These are phyloP conservation scores for Curvularia verruculosa DNA, from an alignment of 2,329 filamentous ascomycete species.

Conservation along the genomic window DNA sequence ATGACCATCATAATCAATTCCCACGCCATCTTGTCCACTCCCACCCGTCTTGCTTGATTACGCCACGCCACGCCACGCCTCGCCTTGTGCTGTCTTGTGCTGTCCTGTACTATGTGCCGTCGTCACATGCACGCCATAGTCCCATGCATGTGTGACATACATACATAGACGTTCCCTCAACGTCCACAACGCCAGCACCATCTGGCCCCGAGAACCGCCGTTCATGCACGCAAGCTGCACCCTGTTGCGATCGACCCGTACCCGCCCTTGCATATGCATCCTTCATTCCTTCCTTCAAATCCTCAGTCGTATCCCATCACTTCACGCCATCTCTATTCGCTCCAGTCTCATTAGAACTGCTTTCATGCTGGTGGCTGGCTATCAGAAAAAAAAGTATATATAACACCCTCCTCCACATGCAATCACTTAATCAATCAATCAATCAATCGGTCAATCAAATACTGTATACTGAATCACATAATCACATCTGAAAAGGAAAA, in stretches of 20 bases:
- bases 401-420: slow-evolving; percentile 2
- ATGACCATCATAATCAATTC: no score
- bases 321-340: slow-evolving; percentile 2
- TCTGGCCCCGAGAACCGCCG: slow-evolving; percentile 12
- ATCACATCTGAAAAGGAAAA: background rate
- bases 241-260: slow-evolving; percentile 27
- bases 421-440: no score
- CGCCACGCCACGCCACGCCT: no score
- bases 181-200: background rate
- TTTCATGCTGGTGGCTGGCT: no score
- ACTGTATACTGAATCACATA: background rate
- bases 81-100: no score
- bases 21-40: no score
- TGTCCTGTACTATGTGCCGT: no score
- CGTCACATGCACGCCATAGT: no score
- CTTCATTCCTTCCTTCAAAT: background rate
- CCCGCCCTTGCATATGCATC: slow-evolving; percentile 30
- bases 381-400: no score
- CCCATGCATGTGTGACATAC: background rate
- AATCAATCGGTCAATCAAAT: no score
- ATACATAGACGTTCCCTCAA: background rate
- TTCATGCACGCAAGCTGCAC: slow-evolving; percentile 24
- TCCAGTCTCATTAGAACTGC: slow-evolving; percentile 5
- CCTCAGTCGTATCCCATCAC: background rate
- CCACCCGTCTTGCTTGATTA: no score